Evolutionary conservation across 2,329 filamentous ascomycete genomes (phyloP).

Genomic region (Camillea tinctor): DNA sequence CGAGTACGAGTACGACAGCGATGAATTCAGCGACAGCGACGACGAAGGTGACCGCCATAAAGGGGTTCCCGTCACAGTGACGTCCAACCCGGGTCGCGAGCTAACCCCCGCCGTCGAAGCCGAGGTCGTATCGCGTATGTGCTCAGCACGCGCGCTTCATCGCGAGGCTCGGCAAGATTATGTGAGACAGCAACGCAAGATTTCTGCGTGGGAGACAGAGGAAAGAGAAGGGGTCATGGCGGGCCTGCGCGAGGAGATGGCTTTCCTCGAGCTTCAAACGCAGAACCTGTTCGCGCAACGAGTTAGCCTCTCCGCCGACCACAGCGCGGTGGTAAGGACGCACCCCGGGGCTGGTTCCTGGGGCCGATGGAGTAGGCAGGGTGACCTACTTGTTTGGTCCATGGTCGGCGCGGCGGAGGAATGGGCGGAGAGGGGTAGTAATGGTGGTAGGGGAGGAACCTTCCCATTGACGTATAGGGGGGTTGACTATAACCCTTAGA

Average conservation of each 20-base stretch:
- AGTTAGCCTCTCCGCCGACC: neutral
- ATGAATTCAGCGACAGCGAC: neutral
- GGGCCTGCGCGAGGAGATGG: neutral
- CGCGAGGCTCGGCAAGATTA: neutral
- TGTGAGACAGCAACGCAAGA: no score
- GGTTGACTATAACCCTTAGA: slow-evolving; percentile 3
- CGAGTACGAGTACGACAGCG: neutral
- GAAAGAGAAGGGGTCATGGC: neutral
- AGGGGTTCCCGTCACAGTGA: neutral
- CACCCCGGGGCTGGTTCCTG: no score
- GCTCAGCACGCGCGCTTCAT: neutral
- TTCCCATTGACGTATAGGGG: slow-evolving; percentile 1
- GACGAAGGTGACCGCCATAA: slow-evolving; percentile 3
- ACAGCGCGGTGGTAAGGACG: neutral
- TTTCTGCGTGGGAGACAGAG: no score
- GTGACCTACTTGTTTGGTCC: slow-evolving; percentile 1
- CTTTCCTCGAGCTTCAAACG: neutral
- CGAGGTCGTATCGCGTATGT: neutral
- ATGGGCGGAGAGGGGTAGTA: neutral
- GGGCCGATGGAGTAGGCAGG: neutral
- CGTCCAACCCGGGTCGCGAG: neutral
- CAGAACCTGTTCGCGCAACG: slow-evolving; percentile 2
- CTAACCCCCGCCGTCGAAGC: neutral
- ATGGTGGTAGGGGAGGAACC: neutral
- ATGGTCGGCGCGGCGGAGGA: neutral